A percentile compares a stretch with the other conserved stretches of the same genome.
phyloP scores from a whole-genome alignment of 1,284 basidiomycete genomes.

The Clitocybe nebularis region DNA sequence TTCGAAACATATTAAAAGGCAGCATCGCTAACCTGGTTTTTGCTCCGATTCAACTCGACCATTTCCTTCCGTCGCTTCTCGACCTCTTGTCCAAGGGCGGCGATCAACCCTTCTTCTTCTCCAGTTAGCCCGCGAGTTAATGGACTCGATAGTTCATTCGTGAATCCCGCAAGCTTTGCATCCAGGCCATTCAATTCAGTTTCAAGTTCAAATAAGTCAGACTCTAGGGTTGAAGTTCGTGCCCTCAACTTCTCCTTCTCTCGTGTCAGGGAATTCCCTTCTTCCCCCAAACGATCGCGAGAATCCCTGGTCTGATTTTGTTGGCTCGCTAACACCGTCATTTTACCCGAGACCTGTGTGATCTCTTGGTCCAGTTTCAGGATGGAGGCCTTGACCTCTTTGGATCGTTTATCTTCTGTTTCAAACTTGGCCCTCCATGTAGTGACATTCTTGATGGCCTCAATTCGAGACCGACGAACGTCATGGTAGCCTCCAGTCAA shows the following conservation, averaged over 20 bases:
- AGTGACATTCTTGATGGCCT: slow-evolving; percentile 78
- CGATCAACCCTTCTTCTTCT: slow-evolving; percentile 72
- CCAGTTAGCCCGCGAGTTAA: slow-evolving; percentile 71
- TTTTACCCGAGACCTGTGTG: slow-evolving; percentile 70
- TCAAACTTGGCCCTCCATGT: slow-evolving; percentile 76
- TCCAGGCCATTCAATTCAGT: slow-evolving; percentile 61
- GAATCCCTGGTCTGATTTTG: slow-evolving; percentile 70
- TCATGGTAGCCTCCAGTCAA: slow-evolving; percentile 97
- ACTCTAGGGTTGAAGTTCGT: slow-evolving; percentile 65
- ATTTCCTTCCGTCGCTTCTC: slow-evolving; percentile 73
- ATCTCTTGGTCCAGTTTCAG: slow-evolving; percentile 83
- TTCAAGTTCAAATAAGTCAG: slow-evolving; percentile 67
- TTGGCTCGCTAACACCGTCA: slow-evolving; percentile 70
- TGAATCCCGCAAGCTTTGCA: slow-evolving; percentile 61
- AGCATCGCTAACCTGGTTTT: slow-evolving; percentile 69
- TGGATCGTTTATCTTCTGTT: slow-evolving; percentile 58
- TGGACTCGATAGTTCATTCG: slow-evolving; percentile 72
- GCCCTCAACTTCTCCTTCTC: slow-evolving; percentile 72
- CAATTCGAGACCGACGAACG: slow-evolving; percentile 84
- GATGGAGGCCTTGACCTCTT: slow-evolving; percentile 74
- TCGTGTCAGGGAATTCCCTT: slow-evolving; percentile 56
- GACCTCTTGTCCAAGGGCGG: slow-evolving; percentile 70
- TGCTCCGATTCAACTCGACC: slow-evolving; percentile 63
- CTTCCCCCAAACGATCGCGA: slow-evolving; percentile 64
- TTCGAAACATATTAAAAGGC: slow-evolving; percentile 1